phyloP scores from a whole-genome alignment of 352 stramenopile genomes.

The Globisporangium splendens region DNA sequence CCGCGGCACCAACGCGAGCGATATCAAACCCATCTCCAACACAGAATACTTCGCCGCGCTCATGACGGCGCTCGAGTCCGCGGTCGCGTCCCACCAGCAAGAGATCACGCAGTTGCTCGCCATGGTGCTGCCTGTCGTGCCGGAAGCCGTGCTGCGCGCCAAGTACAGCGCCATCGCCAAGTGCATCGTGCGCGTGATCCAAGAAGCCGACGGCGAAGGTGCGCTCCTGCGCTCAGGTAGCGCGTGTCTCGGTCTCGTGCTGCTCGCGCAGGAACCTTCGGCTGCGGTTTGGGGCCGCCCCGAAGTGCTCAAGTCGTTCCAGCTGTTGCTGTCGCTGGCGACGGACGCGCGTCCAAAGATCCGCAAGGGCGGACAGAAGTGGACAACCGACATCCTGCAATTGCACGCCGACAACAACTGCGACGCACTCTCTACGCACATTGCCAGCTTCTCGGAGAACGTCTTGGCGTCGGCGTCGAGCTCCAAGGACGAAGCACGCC shows the following conservation, averaged over 20 bases:
- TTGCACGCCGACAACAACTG: conserved; percentile 65
- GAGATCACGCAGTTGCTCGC: conserved; percentile 75
- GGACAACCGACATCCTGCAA: conserved; percentile 68
- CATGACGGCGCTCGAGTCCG: conserved; percentile 83
- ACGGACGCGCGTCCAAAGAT: conserved; percentile 83
- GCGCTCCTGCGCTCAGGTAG: conserved; percentile 61
- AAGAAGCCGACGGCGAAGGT: conserved; percentile 61
- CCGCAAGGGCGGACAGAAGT: conserved; percentile 76
- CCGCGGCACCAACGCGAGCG: conserved; percentile 21
- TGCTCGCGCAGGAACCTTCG: conserved; percentile 75
- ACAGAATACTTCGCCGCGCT: conserved; percentile 87
- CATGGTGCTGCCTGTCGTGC: conserved; percentile 69
- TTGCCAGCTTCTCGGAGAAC: conserved; percentile 84
- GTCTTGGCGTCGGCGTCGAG: conserved; percentile 53
- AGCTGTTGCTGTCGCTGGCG: conserved; percentile 70
- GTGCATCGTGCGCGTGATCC: conserved; percentile 61
- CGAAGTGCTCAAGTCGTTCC: conserved; percentile 72
- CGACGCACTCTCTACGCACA: conserved; percentile 82
- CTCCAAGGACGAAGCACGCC: conserved; percentile 65
- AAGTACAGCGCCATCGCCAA: conserved; percentile 79
- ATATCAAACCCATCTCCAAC: conserved; percentile 44
- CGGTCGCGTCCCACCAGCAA: conserved; percentile 65
- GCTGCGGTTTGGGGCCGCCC: conserved; percentile 55
- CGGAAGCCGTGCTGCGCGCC: conserved; percentile 67
- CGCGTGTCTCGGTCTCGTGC: conserved; percentile 52